phyloP scores from a whole-genome alignment of 176 grass and related monocot genomes.

The Rhynchospora pubera region DNA sequence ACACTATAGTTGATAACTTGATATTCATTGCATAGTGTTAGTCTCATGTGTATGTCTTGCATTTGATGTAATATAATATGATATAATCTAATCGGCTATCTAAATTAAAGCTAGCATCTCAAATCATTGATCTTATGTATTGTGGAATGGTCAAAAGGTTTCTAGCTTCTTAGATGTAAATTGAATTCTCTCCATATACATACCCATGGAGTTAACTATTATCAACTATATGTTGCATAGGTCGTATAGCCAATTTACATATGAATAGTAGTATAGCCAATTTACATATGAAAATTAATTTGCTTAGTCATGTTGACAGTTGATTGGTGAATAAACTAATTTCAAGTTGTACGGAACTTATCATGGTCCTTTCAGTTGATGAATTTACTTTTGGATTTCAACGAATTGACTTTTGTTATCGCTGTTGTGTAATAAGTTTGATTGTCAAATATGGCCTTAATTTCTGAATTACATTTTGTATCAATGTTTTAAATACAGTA shows the following conservation, averaged over 20 bases:
- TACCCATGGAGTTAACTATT: neutral
- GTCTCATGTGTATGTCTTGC: neutral
- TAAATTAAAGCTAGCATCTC: neutral
- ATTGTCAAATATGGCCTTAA: neutral
- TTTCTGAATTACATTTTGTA: no score
- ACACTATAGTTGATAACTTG: no score
- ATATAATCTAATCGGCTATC: neutral
- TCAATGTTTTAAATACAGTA: no score
- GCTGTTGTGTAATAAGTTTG: neutral
- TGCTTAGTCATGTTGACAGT: neutral
- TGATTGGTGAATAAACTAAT: neutral
- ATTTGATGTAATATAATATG: neutral
- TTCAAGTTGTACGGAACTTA: neutral
- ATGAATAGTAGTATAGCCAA: no score
- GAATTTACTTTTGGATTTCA: neutral
- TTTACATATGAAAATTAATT: neutral
- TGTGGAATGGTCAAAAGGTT: neutral
- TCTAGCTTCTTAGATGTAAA: neutral
- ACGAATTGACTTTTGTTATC: neutral
- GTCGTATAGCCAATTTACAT: no score
- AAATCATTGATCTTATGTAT: neutral
- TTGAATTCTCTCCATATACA: neutral
- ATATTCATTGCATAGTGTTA: neutral
- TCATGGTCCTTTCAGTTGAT: neutral
- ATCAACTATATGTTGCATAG: constrained; percentile 11